Percentiles rank a stretch among this genome's conserved stretches.
phyloP scores from a whole-genome alignment of 108 stramenopile genomes.

The Fistulifera solaris region DNA sequence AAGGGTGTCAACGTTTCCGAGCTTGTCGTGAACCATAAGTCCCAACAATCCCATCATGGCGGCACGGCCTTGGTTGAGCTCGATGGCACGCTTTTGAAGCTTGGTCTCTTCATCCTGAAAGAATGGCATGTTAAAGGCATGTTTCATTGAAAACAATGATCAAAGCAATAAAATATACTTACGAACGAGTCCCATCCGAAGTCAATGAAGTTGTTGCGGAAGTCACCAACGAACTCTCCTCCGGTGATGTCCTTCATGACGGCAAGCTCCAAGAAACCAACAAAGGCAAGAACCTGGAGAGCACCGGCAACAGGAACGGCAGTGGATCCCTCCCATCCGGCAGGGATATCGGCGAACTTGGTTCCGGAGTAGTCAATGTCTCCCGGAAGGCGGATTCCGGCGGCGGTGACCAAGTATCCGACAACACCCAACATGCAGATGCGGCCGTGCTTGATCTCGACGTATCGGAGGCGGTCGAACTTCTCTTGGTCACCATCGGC shows the following conservation, averaged over 20 bases:
- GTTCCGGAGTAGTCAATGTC: constrained; percentile 36
- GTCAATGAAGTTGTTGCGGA: constrained; percentile 54
- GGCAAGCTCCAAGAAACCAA: constrained; percentile 50
- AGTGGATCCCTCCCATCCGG: constrained; percentile 40
- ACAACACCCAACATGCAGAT: constrained; percentile 33
- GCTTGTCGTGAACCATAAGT: constrained; percentile 5
- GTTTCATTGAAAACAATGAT: too few relatives aligned
- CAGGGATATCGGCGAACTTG: constrained; percentile 32
- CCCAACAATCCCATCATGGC: constrained; percentile 18
- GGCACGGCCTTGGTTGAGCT: constrained; percentile 83
- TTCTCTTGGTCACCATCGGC: constrained; percentile 37
- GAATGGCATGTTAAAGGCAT: too few relatives aligned
- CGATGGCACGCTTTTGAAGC: constrained; percentile 72
- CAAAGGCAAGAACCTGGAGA: constrained; percentile 51
- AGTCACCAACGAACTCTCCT: constrained; percentile 44
- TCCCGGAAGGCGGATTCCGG: constrained; percentile 58
- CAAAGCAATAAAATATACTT: too few relatives aligned
- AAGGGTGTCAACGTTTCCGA: not conserved
- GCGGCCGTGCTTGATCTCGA: constrained; percentile 55
- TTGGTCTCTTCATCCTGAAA: constrained; percentile 64
- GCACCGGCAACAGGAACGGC: constrained; percentile 37
- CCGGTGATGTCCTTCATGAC: constrained; percentile 54
- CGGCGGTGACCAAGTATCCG: constrained; percentile 25
- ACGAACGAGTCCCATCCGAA: constrained; percentile 45
- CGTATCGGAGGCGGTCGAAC: constrained; percentile 38